Percentiles rank a stretch among this genome's conserved stretches.
Conservation (phyloP, 73 alveolate genomes). For the Paramecium tetraurelia region DNA sequence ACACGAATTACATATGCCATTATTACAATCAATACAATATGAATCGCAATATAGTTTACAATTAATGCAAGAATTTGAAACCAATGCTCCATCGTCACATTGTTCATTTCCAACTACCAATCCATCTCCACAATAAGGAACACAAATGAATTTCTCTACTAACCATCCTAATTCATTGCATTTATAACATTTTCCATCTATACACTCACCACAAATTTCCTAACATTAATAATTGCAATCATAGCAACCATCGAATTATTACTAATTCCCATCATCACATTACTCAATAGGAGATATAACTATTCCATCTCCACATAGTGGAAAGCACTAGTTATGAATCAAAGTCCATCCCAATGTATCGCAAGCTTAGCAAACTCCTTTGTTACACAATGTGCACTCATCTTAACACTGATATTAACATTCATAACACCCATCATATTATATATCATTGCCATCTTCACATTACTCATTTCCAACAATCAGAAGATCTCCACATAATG, state of each 20-base stretch:
- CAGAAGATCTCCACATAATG: background rate
- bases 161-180: background rate
- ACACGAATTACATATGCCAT: background rate
- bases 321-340: background rate
- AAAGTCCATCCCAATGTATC: background rate
- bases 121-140: slow-evolving; percentile 66
- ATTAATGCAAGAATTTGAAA: slow-evolving; percentile 53
- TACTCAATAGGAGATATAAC: background rate
- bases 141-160: background rate
- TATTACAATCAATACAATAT: slow-evolving; percentile 34
- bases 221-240: background rate
- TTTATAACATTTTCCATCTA: background rate
- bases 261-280: background rate
- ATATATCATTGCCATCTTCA: background rate
- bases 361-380: background rate
- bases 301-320: background rate
- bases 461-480: background rate
- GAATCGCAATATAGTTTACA: slow-evolving; percentile 64
- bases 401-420: background rate
- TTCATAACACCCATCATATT: background rate
- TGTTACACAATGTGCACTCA: background rate
- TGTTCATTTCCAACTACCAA: slow-evolving; percentile 61
- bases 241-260: background rate
- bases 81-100: slow-evolving; percentile 18
- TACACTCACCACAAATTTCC: background rate